phyloP scores from a whole-genome alignment of 805 yeast genomes.

The Metschnikowia picachoensis region DNA sequence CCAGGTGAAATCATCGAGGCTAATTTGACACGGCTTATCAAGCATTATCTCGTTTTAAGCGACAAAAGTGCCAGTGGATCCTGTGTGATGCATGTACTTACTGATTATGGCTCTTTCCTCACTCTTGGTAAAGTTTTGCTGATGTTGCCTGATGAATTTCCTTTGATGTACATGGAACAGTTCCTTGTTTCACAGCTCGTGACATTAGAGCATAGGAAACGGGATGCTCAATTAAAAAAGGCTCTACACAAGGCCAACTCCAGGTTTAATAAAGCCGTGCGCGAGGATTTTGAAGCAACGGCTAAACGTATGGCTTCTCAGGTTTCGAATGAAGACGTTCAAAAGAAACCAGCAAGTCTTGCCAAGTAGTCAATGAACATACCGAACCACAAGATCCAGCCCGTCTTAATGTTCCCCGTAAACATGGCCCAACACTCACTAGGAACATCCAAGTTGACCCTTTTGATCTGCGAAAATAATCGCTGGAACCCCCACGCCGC shows the following conservation, averaged over 20 bases:
- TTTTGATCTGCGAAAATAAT: slow-evolving; percentile 60
- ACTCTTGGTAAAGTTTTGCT: slow-evolving; percentile 25
- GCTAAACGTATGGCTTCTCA: neutral
- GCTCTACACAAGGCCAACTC: slow-evolving; percentile 29
- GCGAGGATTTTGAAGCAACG: slow-evolving; percentile 19
- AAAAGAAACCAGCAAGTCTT: slow-evolving; percentile 39
- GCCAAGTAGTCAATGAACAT: slow-evolving; percentile 62
- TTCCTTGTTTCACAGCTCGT: slow-evolving; percentile 22
- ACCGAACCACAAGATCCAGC: slow-evolving; percentile 63
- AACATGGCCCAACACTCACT: slow-evolving; percentile 80
- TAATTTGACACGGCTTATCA: slow-evolving; percentile 17
- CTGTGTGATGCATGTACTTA: slow-evolving; percentile 29
- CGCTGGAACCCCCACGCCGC: slow-evolving; percentile 67
- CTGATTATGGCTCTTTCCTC: slow-evolving; percentile 20
- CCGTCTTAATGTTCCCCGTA: slow-evolving; percentile 71
- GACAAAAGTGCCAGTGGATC: slow-evolving; percentile 9
- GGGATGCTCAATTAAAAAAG: slow-evolving; percentile 22
- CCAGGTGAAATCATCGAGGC: slow-evolving; percentile 1
- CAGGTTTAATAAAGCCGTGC: slow-evolving; percentile 19
- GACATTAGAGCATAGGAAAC: slow-evolving; percentile 19
- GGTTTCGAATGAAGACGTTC: neutral
- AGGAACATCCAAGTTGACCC: slow-evolving; percentile 78
- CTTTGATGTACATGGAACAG: slow-evolving; percentile 27
- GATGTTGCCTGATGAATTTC: slow-evolving; percentile 29
- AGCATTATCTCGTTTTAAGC: slow-evolving; percentile 16